Conservation (phyloP, 2,329 filamentous ascomycete species). For the Leptodontidium sp. region DNA sequence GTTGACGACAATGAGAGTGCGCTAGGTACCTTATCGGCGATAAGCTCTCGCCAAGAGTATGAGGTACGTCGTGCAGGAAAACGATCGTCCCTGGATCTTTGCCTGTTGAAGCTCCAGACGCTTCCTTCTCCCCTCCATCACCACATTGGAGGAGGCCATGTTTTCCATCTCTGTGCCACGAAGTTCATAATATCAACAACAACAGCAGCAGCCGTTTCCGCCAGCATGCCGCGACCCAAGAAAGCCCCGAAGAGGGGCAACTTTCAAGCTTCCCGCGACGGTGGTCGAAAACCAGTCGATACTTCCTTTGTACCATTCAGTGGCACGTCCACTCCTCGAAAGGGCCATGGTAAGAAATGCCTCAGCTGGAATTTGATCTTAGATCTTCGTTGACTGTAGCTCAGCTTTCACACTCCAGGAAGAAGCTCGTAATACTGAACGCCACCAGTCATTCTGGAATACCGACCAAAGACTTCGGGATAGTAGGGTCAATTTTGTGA, state of each 20-base stretch:
- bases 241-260: slow-evolving; percentile 32
- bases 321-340: slow-evolving; percentile 32
- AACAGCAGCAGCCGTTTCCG: neutral
- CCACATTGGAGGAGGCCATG: neutral
- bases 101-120: neutral
- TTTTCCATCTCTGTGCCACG: neutral
- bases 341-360: slow-evolving; percentile 33
- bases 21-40: slow-evolving; percentile 17
- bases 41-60: slow-evolving; percentile 14
- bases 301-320: slow-evolving; percentile 37
- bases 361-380: neutral
- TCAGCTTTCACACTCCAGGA: slow-evolving; percentile 56
- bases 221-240: slow-evolving; percentile 38
- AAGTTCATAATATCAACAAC: neutral
- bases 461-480: slow-evolving; percentile 61
- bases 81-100: slow-evolving; percentile 1
- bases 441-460: slow-evolving; percentile 55
- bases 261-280: slow-evolving; percentile 21
- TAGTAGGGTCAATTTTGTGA: slow-evolving; percentile 65
- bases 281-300: slow-evolving; percentile 26
- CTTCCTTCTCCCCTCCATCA: neutral
- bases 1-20: neutral
- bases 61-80: neutral
- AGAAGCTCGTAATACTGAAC: slow-evolving; percentile 65
- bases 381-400: slow-evolving; percentile 28